A percentile compares a stretch with the other conserved stretches of the same genome.
phyloP scores from a whole-genome alignment of 306 rosid genomes.

The Glycine tomentella region DNA sequence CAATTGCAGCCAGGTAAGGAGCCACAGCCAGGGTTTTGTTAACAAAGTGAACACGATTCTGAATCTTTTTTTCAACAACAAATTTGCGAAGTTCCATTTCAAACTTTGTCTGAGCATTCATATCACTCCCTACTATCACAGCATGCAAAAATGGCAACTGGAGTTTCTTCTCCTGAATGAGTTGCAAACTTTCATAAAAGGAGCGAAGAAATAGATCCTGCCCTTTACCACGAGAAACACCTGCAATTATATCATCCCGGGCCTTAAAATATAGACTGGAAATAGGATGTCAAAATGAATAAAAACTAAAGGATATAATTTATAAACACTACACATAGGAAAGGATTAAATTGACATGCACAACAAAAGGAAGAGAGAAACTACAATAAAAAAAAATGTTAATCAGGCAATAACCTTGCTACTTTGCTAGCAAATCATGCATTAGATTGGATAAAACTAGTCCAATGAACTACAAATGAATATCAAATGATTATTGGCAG shows the following conservation, averaged over 20 bases:
- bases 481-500: constrained; percentile 16
- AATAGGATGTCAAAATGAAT: constrained; percentile 28
- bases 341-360: neutral
- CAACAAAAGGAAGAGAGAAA: constrained; percentile 4
- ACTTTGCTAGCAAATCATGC: constrained; percentile 42
- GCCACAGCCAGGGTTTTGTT: constrained; percentile 92
- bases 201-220: constrained; percentile 96
- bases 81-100: constrained; percentile 81
- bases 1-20: constrained; percentile 89
- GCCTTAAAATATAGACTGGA: constrained; percentile 35
- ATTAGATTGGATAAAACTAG: constrained; percentile 19
- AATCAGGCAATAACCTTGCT: constrained; percentile 29
- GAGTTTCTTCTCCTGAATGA: constrained; percentile 74
- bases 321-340: neutral
- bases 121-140: constrained; percentile 90
- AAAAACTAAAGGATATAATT: neutral
- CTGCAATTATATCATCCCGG: constrained; percentile 54
- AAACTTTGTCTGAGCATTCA: constrained; percentile 78
- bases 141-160: constrained; percentile 89
- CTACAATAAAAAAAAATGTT: constrained; percentile 56
- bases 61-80: constrained; percentile 71
- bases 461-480: constrained; percentile 21
- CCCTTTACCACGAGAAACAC: constrained; percentile 97
- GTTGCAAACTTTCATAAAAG: constrained; percentile 72
- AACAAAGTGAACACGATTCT: constrained; percentile 89